A percentile compares a stretch with the other conserved stretches of the same genome.
Conservation (phyloP, 768 basidiomycete species). For the Gymnopilus dilepis region DNA sequence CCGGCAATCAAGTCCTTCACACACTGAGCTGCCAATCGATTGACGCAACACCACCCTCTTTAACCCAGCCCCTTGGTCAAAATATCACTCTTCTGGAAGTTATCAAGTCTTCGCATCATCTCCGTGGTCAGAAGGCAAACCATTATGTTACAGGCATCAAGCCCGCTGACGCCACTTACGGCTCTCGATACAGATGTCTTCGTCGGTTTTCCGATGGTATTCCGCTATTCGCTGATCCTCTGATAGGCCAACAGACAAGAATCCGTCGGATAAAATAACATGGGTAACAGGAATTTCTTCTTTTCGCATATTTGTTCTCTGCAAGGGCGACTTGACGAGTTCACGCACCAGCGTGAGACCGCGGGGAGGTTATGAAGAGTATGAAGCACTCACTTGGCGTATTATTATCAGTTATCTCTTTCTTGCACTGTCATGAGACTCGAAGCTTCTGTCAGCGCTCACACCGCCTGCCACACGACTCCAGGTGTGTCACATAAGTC, state of each 20-base stretch:
- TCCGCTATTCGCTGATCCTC: constrained; percentile 1
- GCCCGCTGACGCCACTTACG: constrained; percentile 13
- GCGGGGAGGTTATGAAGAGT: constrained; percentile 5
- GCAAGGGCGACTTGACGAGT: neutral
- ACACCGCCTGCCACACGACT: constrained; percentile 11
- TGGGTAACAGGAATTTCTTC: neutral
- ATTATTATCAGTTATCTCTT: constrained; percentile 18
- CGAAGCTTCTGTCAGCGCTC: constrained; percentile 7
- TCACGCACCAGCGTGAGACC: constrained; percentile 11
- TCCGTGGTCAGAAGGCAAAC: constrained; percentile 16
- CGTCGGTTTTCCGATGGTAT: constrained; percentile 9
- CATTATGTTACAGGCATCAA: neutral
- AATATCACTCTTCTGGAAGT: constrained; percentile 4
- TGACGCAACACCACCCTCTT: constrained; percentile 13
- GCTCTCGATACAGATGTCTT: neutral
- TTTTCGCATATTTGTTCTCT: neutral
- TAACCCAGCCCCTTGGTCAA: constrained; percentile 15
- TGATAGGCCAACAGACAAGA: neutral
- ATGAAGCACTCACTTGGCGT: constrained; percentile 4
- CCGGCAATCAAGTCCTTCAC: constrained; percentile 22
- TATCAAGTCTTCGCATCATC: constrained; percentile 6
- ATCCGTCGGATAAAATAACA: neutral
- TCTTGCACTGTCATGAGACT: constrained; percentile 14
- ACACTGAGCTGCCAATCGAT: constrained; percentile 10
- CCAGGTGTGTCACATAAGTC: constrained; percentile 14